These are phyloP conservation scores for Saksenaea oblongispora DNA, from an alignment of 371 early-diverging fungal species.

Conservation along the genomic window DNA sequence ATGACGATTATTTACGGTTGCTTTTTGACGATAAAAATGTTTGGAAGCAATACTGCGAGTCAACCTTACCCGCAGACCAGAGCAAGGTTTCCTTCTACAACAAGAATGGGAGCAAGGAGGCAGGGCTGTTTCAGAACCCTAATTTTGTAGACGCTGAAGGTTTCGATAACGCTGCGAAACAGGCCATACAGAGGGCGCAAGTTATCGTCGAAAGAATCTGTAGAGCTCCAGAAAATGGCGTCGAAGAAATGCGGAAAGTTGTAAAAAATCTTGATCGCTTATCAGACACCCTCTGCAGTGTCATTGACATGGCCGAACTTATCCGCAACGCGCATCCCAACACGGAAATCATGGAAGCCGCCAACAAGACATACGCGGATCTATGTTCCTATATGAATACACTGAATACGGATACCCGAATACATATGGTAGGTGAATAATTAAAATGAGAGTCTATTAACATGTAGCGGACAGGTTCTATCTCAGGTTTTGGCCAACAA, in stretches of 20 bases:
- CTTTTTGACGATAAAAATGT: conserved; percentile 40
- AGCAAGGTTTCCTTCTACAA: neutral
- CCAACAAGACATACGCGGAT: conserved; percentile 76
- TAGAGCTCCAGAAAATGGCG: conserved; percentile 55
- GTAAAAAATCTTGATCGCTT: conserved; percentile 86
- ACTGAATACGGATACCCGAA: conserved; percentile 86
- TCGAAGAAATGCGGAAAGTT: conserved; percentile 65
- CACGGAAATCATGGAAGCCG: conserved; percentile 65
- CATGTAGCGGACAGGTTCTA: conserved; percentile 53
- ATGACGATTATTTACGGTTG: conserved; percentile 33
- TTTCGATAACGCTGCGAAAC: conserved; percentile 41
- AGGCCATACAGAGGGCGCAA: conserved; percentile 53
- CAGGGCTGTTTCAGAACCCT: conserved; percentile 42
- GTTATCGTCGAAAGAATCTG: conserved; percentile 62
- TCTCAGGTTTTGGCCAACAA: conserved; percentile 63
- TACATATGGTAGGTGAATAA: conserved; percentile 66
- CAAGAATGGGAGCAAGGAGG: neutral
- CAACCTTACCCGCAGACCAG: neutral
- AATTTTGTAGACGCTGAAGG: conserved; percentile 35
- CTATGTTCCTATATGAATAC: conserved; percentile 88
- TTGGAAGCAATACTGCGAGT: conserved; percentile 23
- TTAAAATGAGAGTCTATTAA: neutral
- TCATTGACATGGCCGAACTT: conserved; percentile 92
- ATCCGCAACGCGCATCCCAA: conserved; percentile 91
- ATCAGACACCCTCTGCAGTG: conserved; percentile 88